phyloP scores from a whole-genome alignment of 1,284 basidiomycete species.

The Hemileia vastatrix region DNA sequence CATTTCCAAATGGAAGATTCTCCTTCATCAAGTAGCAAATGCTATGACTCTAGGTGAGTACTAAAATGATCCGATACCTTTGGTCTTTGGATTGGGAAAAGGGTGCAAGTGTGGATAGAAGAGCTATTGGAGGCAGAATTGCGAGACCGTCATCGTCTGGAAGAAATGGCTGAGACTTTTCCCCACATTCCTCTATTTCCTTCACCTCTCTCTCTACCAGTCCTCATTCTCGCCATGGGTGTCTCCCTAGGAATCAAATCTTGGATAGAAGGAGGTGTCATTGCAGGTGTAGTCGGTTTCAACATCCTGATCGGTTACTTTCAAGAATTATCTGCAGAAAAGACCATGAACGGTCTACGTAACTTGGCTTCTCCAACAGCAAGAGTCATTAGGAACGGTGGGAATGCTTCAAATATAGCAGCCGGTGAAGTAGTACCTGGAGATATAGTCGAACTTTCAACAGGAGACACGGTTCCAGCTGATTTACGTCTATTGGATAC shows the following conservation, averaged over 20 bases:
- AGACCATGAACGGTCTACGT: slow-evolving; percentile 54
- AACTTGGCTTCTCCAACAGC: slow-evolving; percentile 57
- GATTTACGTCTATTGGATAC: slow-evolving; percentile 50
- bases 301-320: slow-evolving; percentile 52
- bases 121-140: too few relatives aligned
- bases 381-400: slow-evolving; percentile 51
- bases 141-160: too few relatives aligned
- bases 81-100: too few relatives aligned
- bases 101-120: too few relatives aligned
- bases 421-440: slow-evolving; percentile 55
- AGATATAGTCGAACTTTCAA: slow-evolving; percentile 49
- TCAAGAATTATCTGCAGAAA: slow-evolving; percentile 54
- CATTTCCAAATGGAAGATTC: slow-evolving; percentile 33
- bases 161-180: not conserved
- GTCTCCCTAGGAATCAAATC: slow-evolving; percentile 62
- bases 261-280: slow-evolving; percentile 59
- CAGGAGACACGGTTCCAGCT: slow-evolving; percentile 56
- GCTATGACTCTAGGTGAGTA: too few relatives aligned
- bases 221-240: slow-evolving; percentile 55
- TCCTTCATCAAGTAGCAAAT: slow-evolving; percentile 41
- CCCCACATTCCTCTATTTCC: not conserved
- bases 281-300: slow-evolving; percentile 55
- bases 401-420: slow-evolving; percentile 51
- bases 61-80: too few relatives aligned
- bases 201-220: not conserved